phyloP scores from a whole-genome alignment of 2,329 filamentous ascomycete species.

The Aspergillus amoenus region DNA sequence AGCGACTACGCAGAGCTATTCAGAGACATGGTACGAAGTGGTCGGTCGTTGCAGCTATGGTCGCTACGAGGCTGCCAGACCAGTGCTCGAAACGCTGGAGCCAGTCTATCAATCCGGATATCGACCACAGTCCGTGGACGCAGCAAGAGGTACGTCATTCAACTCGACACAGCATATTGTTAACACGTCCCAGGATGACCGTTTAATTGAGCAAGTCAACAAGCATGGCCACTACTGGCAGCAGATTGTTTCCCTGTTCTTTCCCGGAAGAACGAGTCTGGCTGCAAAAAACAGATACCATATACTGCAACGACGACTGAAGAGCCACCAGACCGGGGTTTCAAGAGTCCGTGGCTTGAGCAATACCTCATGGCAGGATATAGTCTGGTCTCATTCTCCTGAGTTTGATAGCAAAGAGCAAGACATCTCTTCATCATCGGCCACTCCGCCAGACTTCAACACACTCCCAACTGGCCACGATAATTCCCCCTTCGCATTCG shows the following conservation, averaged over 20 bases:
- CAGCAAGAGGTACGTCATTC: neutral
- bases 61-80: constrained; percentile 6
- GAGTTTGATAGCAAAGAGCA: neutral
- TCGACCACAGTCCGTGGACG: constrained; percentile 8
- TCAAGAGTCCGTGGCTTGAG: neutral
- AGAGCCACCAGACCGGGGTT: neutral
- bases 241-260: constrained; percentile 2
- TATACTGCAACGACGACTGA: neutral
- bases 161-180: too few relatives aligned
- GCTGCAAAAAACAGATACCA: constrained; percentile 7
- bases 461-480: neutral
- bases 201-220: neutral
- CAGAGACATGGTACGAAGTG: constrained; percentile 11
- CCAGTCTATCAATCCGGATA: constrained; percentile 6
- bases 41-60: constrained; percentile 9
- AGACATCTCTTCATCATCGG: neutral
- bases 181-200: neutral
- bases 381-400: neutral
- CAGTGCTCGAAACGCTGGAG: constrained; percentile 11
- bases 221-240: constrained; percentile 7
- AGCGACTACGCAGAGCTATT: constrained; percentile 8
- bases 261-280: constrained; percentile 1
- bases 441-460: too few relatives aligned
- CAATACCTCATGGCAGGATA: neutral
- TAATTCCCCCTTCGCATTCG: neutral